Evolutionary conservation across 208 protist genomes (phyloP), one percentile per base, ranked within the genome.

Genomic region (Leishmania mexicana): DNA sequence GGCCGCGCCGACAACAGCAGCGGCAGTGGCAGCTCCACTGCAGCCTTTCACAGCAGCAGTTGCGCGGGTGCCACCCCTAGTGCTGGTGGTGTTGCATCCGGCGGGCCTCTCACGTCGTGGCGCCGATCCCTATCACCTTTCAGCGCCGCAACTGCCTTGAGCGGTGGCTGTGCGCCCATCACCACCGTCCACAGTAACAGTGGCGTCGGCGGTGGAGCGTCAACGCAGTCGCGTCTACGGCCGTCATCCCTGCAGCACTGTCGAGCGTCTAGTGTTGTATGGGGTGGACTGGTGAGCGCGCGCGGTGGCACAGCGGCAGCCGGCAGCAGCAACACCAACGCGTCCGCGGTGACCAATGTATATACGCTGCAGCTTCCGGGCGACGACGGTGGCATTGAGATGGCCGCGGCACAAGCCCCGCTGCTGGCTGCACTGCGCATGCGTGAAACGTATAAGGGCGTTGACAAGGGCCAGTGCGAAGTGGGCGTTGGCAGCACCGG

Each of bases 311-410:
- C 54, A 8, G 6, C 57, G 21, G 19, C 54, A 21, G 57, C 10
- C 21, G 24, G 7, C 24, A n/a, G 7, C 24, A n/a, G 21, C 54
- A 35, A 51, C 54, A 8, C 0, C 71, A 24, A 47, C 60, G 24
- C 73, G 31, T 10, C 49, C 54, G 45, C 38, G 2, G 11, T 35
- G 7, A 72, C 38, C 40, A 86, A 86, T 60, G 87, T 92, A 24
- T 95, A 92, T 78, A 84, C 88, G 11, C 74, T 97, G 21, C 87
- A 94, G 42, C 68, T 97, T 8, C 89, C 90, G 8, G 88, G 87
- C 70, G 93, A 97, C 81, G 88, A 92, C 57, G 94, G 94, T 24
- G 93, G 94, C 19, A 86, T 94, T 60, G 93, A 95, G 84, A 93
- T 97, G 93, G 81, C 87, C 21, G 83, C 86, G 54, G 92, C 92